Conservation (phyloP, 2,329 filamentous ascomycete species). For the Penicillium sp. region DNA sequence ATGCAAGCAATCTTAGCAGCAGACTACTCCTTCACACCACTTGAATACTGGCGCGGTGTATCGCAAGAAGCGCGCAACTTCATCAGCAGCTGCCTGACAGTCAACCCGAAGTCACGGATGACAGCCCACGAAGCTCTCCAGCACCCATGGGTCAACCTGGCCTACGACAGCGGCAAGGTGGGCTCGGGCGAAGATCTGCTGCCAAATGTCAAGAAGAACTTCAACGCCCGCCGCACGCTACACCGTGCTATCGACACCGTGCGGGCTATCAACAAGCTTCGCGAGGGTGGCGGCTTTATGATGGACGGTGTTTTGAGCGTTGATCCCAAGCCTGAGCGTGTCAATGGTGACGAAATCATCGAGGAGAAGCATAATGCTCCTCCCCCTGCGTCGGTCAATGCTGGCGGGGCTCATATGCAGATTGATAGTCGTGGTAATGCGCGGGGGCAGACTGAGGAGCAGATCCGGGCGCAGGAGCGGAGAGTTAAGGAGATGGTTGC, state of each 20-base stretch:
- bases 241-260: slow-evolving; percentile 68
- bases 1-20: slow-evolving; percentile 98
- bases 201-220: slow-evolving; percentile 67
- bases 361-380: slow-evolving; percentile 33
- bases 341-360: slow-evolving; percentile 44
- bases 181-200: slow-evolving; percentile 55
- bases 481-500: slow-evolving; percentile 58
- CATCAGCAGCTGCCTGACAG: slow-evolving; percentile 85
- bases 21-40: slow-evolving; percentile 90
- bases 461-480: slow-evolving; percentile 60
- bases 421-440: slow-evolving; percentile 60
- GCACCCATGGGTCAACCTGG: slow-evolving; percentile 63
- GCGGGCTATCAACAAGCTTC: slow-evolving; percentile 64
- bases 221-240: slow-evolving; percentile 63
- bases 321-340: slow-evolving; percentile 52
- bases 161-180: slow-evolving; percentile 43
- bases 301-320: slow-evolving; percentile 60
- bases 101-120: slow-evolving; percentile 83
- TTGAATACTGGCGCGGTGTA: slow-evolving; percentile 96
- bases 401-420: slow-evolving; percentile 41
- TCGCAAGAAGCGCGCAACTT: slow-evolving; percentile 84
- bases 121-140: slow-evolving; percentile 76
- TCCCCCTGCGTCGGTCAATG: slow-evolving; percentile 3
- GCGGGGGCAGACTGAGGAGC: slow-evolving; percentile 60
- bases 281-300: slow-evolving; percentile 60